phyloP scores from a whole-genome alignment of 2,329 filamentous ascomycete species.

The Aspergillus melleus region DNA sequence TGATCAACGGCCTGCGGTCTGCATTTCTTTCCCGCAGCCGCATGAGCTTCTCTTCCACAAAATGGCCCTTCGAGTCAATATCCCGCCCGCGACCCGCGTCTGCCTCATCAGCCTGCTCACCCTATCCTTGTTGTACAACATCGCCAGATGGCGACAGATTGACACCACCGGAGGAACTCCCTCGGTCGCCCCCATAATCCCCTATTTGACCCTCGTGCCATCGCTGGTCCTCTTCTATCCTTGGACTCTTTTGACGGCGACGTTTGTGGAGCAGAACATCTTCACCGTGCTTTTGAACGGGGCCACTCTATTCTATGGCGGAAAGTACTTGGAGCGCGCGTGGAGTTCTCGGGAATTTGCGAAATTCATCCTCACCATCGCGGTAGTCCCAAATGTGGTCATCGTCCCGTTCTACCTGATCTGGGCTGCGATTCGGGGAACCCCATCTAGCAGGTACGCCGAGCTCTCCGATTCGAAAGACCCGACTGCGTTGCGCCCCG shows the following conservation, averaged over 20 bases:
- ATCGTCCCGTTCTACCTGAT: slow-evolving; percentile 71
- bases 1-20: slow-evolving; percentile 23
- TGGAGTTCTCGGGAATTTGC: slow-evolving; percentile 92
- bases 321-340: slow-evolving; percentile 90
- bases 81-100: slow-evolving; percentile 85
- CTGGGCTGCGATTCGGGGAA: slow-evolving; percentile 66
- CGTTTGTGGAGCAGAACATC: slow-evolving; percentile 89
- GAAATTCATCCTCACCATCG: slow-evolving; percentile 79
- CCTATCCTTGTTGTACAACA: slow-evolving; percentile 77
- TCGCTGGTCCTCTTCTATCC: slow-evolving; percentile 82
- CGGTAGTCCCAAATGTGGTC: slow-evolving; percentile 76
- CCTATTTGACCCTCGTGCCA: slow-evolving; percentile 85
- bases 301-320: slow-evolving; percentile 83
- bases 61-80: slow-evolving; percentile 82
- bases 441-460: slow-evolving; percentile 39
- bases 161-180: slow-evolving; percentile 57
- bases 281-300: slow-evolving; percentile 78
- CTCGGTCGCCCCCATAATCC: slow-evolving; percentile 63
- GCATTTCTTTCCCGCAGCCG: slow-evolving; percentile 19
- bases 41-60: slow-evolving; percentile 35
- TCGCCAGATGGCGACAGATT: slow-evolving; percentile 62
- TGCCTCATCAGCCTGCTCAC: slow-evolving; percentile 72
- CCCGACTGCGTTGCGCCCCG: slow-evolving; percentile 15
- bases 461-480: slow-evolving; percentile 21
- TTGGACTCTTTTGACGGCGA: slow-evolving; percentile 86